Evolutionary conservation across 805 yeast species (phyloP), one percentile per base, ranked within the genome.

Genomic region (Nakazawaea molendinolei): DNA sequence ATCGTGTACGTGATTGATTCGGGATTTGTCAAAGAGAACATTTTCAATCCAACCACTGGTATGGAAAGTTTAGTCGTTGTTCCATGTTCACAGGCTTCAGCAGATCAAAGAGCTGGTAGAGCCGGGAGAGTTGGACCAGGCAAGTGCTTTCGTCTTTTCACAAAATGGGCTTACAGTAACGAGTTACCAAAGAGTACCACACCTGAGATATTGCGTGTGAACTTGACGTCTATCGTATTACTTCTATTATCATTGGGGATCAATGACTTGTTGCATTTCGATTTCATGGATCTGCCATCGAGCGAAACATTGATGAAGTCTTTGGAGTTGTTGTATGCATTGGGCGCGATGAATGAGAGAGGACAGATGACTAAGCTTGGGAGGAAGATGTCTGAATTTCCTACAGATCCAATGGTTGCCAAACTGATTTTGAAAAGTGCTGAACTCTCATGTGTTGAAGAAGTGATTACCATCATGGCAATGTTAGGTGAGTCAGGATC

Each of bases 81-180:
- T 12, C 94, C 96, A 0, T 86, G 95, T 44, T 89, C 97, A 0
- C 79, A 79, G 50, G 98, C 98, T 0, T 87, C 95, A 28, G 97
- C 96, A 0, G 89, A 86, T 50, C 98, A 92, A 60, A 69, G 98
- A 51, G 89, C 96, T 1, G 98, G 98, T 53, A 76, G 98, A 65
- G 98, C 97, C 5, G 98, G 98, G 28, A 79, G 98, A 65, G 87
- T 95, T 6, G 89, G 95, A 1, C 96, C 97, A 0, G 98, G 98
- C 13, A 85, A 86, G 53, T 92, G 97, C 58, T 92, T 82, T 51
- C 57, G 99, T 25, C 61, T 92, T 16, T 92, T 77, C 53, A 90
- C 98, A 0, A 85, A 86, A 52, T 70, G 82, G 71, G 78, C 92
- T 0, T 92, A 74, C 48, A 66, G 74, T 43, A 70, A 81, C 46